Base-by-base conservation (phyloP, 495 filamentous ascomycete genomes). In the Paragyromitra xinjiangensis region DNA sequence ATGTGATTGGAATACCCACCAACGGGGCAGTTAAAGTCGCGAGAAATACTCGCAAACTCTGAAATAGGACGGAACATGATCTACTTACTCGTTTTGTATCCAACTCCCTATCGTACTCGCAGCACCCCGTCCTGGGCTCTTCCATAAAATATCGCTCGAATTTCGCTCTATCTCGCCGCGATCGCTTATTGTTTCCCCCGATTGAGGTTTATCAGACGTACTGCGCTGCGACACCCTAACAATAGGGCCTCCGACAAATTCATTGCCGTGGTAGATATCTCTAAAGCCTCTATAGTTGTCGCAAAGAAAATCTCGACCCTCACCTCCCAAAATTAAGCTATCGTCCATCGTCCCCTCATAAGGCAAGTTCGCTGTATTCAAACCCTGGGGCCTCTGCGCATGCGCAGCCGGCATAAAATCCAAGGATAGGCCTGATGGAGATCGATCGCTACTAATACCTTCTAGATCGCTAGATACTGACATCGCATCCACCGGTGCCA, bases 31-130 rank as follows among this genome's bases (percentile, higher is more conserved):
- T 14, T 22, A 26, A 56, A 56, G 22, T 1, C 22, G 29, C 24
- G 24, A 56, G 8, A 29, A 12, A 56, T 12, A 29, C 12, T 11
- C 53, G 12, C 19, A 56, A 26, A n/a, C 39, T 6, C 14, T 6
- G 14, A n/a, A 4, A 59, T 3, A 48, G 19, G 24, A 40, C 14
- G 0, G 3, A 29, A 12, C 22, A 40, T 40, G 11, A 45, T 37
- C 16, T 2, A 71, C 68, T 39, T 51, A 71, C 68, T 62, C 68
- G 34, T 51, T 34, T 53, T 11, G 12, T 71, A 71, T 51, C 55
- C 55, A 61, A 39, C 39, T 71, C 8, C 55, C 68, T 51, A 71
- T 45, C 50, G 34, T 39, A 45, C 26, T 61, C 8, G 29, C 12
- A 16, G 6, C 19, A 2, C 6, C 37, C 8, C 9, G 19, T 7